A percentile compares a stretch with the other conserved stretches of the same genome.
Conservation (phyloP, 2,329 filamentous ascomycete species). For the Hymenoscyphus fraxineus region DNA sequence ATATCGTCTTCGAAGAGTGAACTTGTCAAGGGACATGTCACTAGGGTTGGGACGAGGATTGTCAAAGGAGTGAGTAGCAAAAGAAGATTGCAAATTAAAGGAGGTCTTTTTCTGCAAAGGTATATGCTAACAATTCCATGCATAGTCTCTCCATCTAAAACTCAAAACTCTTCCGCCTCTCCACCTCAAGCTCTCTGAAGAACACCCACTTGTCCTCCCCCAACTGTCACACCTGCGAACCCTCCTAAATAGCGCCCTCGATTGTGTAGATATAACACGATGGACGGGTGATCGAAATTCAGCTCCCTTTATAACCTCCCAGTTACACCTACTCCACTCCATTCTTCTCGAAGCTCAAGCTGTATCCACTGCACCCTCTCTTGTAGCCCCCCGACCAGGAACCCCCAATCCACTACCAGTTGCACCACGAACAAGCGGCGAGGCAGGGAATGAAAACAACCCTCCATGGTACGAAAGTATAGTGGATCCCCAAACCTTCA, state of each 20-base stretch:
- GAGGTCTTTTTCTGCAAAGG: neutral
- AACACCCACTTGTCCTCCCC: constrained; percentile 54
- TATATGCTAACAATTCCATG: neutral
- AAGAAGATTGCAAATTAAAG: neutral
- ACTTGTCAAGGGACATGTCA: constrained; percentile 87
- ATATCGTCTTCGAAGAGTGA: constrained; percentile 85
- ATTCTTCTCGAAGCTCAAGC: constrained; percentile 49
- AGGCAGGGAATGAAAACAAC: constrained; percentile 10
- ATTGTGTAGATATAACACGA: constrained; percentile 74
- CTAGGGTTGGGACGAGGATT: constrained; percentile 82
- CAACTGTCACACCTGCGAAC: constrained; percentile 69
- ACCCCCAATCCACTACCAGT: constrained; percentile 13
- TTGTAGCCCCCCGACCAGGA: constrained; percentile 13
- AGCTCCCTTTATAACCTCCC: constrained; percentile 48
- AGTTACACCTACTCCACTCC: constrained; percentile 53
- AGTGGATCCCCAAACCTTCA: constrained; percentile 46
- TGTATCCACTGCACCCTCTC: constrained; percentile 52
- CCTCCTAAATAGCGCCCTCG: constrained; percentile 78
- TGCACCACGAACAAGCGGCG: constrained; percentile 10
- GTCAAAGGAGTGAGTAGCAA: constrained; percentile 72
- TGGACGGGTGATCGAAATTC: constrained; percentile 64
- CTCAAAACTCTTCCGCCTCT: constrained; percentile 60
- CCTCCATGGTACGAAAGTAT: constrained; percentile 32
- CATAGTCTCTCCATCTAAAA: constrained; percentile 70
- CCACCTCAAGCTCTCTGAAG: constrained; percentile 35